Evolutionary conservation across 2,329 filamentous ascomycete species (phyloP), one percentile per base, ranked within the genome.

Genomic region (Thelonectria discophora): DNA sequence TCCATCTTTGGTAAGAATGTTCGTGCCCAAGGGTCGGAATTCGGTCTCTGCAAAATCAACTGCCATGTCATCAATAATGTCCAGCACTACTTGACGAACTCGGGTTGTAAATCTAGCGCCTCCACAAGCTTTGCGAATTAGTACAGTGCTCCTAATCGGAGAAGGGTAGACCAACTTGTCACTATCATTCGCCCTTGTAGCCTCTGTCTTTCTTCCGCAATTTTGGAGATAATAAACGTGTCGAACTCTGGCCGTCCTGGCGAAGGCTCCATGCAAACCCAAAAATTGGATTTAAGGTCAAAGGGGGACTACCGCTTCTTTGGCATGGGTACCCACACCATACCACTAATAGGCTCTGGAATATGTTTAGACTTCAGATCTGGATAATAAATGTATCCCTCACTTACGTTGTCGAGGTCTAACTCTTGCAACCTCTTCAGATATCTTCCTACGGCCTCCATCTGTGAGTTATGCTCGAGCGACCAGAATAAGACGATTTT

Each of bases 301-400:
- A 63, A 63, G 2, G 55, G 60, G 40, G 46, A 12, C 37, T 30
- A 2, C 60, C 50, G n/a, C 43, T 55, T 27, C 46, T 51, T 20
- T n/a, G 20, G n/a, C 24, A 43, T n/a, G 55, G 50, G 34, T 59
- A 63, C 1, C 60, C 55, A 9, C 50, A 63, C 60, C 46, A 63
- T 1, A 63, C 51, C 15, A 59, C 37, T 1, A 63, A 21, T 20
- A 53, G 55, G 15, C 52, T 55, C 60, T 63, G 37, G 9, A 15
- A 17, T 17, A 27, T 13, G 2, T 11, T 9, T 43, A 32, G n/a
- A n/a, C 13, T 18, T 32, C 11, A 10, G 24, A 13, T 20, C 11
- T 37, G 17, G 34, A 4, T 34, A 20, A 32, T 32, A 32, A 32
- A 32, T 32, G 11, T 32, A 32, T 32, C 30, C 30, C 11, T 30